Base-by-base conservation (phyloP, 495 filamentous ascomycete species). In the Podospora conica region DNA sequence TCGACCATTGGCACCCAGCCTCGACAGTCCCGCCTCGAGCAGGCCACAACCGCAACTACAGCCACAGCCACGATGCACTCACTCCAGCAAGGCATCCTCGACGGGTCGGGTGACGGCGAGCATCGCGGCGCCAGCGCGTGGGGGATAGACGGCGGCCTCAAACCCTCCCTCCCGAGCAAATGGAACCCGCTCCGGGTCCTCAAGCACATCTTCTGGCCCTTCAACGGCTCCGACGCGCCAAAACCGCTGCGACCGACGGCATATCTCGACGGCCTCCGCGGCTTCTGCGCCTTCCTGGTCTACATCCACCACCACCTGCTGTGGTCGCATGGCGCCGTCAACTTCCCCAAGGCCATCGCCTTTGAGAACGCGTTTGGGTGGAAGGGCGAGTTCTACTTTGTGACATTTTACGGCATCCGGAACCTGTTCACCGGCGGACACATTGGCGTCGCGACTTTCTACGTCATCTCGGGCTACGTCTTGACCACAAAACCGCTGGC, bases 401-500 rank as follows among this genome's bases (percentile, higher is more conserved):
- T 72, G 59, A 72, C 75, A 0, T 74, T 81, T 4, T 69, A 68
- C 53, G 66, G 68, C 28, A 65, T 81, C 58, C 77, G 78, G 25
- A 73, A 72, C 31, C 72, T 79, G 65, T 75, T 81, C 65, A 73
- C 71, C 0, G 82, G 82, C n/a, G 83, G 81, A 2, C 81, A 83
- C 67, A 74, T 80, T 28, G 81, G 83, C 27, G 84, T 87, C 23
- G 80, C 82, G 58, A 74, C 78, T 53, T 82, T 82, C 69, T 82
- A 77, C 67, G 76, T 82, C 70, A 79, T 82, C 59, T 82, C 80
- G 18, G 80, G 80, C 53, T 82, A 82, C 61, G 85, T 83, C 20
- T 76, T 87, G 18, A 78, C 82, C 15, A 58, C 71, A 10, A 84
- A 82, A 69, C 84, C 84, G 6, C 66, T 86, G 56, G 61, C 69